These are phyloP conservation scores for Suillus ampliporus DNA, from an alignment of 768 basidiomycete species.

Conservation along the genomic window DNA sequence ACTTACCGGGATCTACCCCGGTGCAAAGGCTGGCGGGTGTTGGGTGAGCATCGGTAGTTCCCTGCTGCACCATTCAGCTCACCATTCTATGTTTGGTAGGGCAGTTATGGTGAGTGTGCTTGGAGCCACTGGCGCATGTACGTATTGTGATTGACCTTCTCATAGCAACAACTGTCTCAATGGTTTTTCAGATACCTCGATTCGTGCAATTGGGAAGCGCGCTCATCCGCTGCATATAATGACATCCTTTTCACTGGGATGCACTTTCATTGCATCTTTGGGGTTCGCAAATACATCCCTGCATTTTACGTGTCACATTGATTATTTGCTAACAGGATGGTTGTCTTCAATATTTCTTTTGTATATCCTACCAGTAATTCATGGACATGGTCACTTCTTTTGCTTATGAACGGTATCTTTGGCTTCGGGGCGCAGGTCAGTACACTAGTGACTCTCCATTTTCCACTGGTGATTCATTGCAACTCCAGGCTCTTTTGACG, in stretches of 20 bases:
- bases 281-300: neutral
- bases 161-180: too few relatives aligned
- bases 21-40: conserved; percentile 62
- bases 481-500: conserved; percentile 55
- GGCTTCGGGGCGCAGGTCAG: conserved; percentile 23
- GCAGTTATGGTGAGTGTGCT: conserved; percentile 66
- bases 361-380: conserved; percentile 18
- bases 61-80: neutral
- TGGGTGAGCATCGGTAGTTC: conserved; percentile 40
- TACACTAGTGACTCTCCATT: neutral
- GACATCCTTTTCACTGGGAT: conserved; percentile 66
- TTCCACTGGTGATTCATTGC: neutral
- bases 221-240: conserved; percentile 79
- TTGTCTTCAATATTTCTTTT: neutral
- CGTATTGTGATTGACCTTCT: conserved; percentile 29
- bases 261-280: conserved; percentile 37
- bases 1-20: conserved; percentile 25
- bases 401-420: conserved; percentile 18
- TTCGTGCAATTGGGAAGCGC: conserved; percentile 74
- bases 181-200: conserved; percentile 46
- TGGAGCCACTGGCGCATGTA: conserved; percentile 44
- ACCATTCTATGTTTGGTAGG: conserved; percentile 36
- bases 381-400: conserved; percentile 17
- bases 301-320: neutral
- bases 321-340: conserved; percentile 16